phyloP scores from a whole-genome alignment of 768 basidiomycete genomes.

The Amylocystis lapponica region DNA sequence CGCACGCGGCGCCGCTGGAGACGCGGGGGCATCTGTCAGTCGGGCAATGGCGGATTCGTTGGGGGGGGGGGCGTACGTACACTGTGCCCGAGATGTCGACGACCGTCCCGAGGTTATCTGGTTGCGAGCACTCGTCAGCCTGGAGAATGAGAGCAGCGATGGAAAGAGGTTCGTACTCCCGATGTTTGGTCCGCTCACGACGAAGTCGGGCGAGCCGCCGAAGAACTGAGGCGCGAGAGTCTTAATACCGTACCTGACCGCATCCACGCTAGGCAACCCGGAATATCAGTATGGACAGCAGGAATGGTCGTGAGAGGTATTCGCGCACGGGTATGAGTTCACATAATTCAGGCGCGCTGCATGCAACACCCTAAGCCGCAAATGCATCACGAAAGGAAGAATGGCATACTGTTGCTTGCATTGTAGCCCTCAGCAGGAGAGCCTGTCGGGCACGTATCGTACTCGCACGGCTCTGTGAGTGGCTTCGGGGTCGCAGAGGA shows the following conservation, averaged over 20 bases:
- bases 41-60: no score
- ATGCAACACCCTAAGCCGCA: background rate
- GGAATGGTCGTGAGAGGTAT: no score
- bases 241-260: conserved; percentile 36
- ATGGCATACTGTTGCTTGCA: conserved; percentile 28
- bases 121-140: background rate
- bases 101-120: conserved; percentile 20
- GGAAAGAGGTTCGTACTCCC: conserved; percentile 11
- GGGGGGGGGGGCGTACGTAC: conserved; percentile 11
- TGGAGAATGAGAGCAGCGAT: background rate
- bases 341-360: conserved; percentile 39
- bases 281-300: background rate
- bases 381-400: background rate
- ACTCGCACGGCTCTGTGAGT: conserved; percentile 33
- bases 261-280: conserved; percentile 17
- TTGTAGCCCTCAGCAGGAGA: conserved; percentile 40
- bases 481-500: conserved; percentile 28
- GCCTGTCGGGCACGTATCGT: conserved; percentile 35
- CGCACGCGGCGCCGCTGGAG: conserved; percentile 44
- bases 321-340: conserved; percentile 32
- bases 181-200: conserved; percentile 40
- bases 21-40: background rate
- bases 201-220: conserved; percentile 32
- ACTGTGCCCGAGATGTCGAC: conserved; percentile 23
- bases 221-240: conserved; percentile 40